phyloP scores from a whole-genome alignment of 495 filamentous ascomycete species.

The Trichoderma orchidacearum region DNA sequence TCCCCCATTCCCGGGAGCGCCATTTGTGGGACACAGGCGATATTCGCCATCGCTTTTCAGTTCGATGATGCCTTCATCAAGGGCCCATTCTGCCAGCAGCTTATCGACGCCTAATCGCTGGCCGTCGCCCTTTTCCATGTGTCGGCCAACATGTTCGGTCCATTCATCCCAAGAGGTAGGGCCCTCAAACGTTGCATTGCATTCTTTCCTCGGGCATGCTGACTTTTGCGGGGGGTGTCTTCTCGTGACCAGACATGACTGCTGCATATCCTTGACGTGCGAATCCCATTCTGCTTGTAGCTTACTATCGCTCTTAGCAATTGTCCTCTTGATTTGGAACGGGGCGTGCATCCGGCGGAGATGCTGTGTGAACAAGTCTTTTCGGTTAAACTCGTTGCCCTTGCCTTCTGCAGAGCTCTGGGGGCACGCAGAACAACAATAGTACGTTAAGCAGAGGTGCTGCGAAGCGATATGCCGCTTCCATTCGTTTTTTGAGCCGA shows the following conservation, averaged over 20 bases:
- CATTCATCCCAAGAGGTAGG: constrained; percentile 70
- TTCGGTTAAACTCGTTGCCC: constrained; percentile 64
- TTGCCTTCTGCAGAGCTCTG: constrained; percentile 45
- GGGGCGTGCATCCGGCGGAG: constrained; percentile 81
- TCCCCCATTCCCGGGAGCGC: background rate
- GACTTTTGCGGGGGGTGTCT: constrained; percentile 53
- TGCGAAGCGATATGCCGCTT: constrained; percentile 85
- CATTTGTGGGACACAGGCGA: constrained; percentile 24
- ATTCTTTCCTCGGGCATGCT: constrained; percentile 57
- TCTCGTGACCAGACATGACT: constrained; percentile 54
- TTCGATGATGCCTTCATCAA: constrained; percentile 44
- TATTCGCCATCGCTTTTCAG: constrained; percentile 34
- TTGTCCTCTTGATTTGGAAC: constrained; percentile 31
- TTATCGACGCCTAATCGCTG: constrained; percentile 33
- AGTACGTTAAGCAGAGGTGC: constrained; percentile 75
- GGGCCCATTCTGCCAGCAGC: constrained; percentile 39
- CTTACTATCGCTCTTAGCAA: constrained; percentile 36
- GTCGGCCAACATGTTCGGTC: constrained; percentile 85
- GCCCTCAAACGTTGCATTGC: constrained; percentile 52
- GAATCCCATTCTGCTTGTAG: constrained; percentile 39
- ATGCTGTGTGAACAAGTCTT: constrained; percentile 92
- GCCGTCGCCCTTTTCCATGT: constrained; percentile 59
- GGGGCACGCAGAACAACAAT: constrained; percentile 64
- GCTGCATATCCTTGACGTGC: constrained; percentile 45
- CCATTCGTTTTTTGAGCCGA: constrained; percentile 88